Evolutionary conservation across 441 rosid species (phyloP), one percentile per base, ranked within the genome.

Genomic region (Raphanus hybrid): DNA sequence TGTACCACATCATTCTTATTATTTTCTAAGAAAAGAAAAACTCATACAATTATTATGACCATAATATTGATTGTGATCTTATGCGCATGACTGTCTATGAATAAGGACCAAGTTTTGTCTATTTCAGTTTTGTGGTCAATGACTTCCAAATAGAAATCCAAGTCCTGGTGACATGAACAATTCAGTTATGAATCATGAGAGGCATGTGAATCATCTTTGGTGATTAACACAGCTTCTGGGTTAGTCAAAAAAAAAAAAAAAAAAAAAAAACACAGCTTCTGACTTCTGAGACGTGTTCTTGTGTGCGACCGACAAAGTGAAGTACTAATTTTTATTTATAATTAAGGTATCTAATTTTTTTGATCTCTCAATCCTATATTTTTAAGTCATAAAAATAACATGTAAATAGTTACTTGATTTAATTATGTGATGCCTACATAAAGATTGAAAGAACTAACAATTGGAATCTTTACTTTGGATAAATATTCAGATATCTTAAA

Each of bases 121-220:
- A 41, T 39, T 65, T 65, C 16, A 18, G n/a, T 35, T 41, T 41
- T 39, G n/a, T 66, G 37, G 57, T 23, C 48, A 23, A 45, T 66
- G 70, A 0, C 10, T 37, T 23, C 62, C 11, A 3, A 3, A 3
- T 71, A 23, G 27, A 41, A 66, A 41, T 48, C 69, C 6, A 16
- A 34, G 55, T 68, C 39, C 26, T 11, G 5, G 59, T 69, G 75
- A 69, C 29, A 39, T 76, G 64, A 69, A 64, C n/a, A 35, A 61
- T 14, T 50, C 29, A 69, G 10, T 7, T 43, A 11, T 9, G 59
- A 77, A 37, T 57, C 71, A 52, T 69, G 70, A 14, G 58, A 69
- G 45, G 34, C 64, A 52, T 76, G 79, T 76, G 75, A 69, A 69
- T 52, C 29, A 29, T 29, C 39, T 69, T 75, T 75, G 18, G 39